phyloP scores from a whole-genome alignment of 2,329 filamentous ascomycete genomes.

The Stachybotrys echinatus region DNA sequence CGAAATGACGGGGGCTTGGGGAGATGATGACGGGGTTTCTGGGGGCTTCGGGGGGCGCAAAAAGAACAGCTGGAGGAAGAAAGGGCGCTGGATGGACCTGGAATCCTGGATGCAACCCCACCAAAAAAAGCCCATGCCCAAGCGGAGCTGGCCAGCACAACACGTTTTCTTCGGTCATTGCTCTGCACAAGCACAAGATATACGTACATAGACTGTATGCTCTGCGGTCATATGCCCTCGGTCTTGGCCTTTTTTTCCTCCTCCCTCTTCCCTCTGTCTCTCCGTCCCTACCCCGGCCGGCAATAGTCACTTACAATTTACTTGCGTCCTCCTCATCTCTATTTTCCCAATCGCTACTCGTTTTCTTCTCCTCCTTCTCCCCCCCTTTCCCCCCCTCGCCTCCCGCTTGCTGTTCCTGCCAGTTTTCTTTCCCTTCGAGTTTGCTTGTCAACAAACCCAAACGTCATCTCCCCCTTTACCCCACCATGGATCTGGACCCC shows the following conservation, averaged over 20 bases:
- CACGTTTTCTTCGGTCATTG: not conserved
- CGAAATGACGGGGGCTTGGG: not conserved
- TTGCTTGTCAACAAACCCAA: constrained; percentile 3
- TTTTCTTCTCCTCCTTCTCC: not conserved
- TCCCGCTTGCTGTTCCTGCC: not conserved
- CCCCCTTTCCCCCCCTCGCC: not conserved
- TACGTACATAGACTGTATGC: not conserved
- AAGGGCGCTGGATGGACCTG: no score
- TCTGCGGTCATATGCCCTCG: not conserved
- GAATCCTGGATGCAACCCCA: not conserved
- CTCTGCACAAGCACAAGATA: not conserved
- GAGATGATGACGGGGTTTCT: no score
- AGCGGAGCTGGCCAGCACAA: not conserved
- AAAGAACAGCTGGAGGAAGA: no score
- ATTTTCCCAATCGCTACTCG: constrained; percentile 5
- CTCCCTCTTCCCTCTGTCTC: not conserved
- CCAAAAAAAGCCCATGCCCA: not conserved
- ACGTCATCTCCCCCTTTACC: constrained; percentile 7
- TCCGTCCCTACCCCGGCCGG: not conserved
- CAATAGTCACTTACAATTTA: not conserved
- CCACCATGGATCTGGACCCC: constrained; percentile 58
- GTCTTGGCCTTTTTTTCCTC: not conserved
- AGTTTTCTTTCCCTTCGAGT: constrained; percentile 5
- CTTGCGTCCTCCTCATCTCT: constrained; percentile 1
- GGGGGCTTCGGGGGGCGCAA: no score